Percentiles rank a stretch among this genome's conserved stretches.
phyloP scores from a whole-genome alignment of 495 filamentous ascomycete species.

The Penicillium angulare region DNA sequence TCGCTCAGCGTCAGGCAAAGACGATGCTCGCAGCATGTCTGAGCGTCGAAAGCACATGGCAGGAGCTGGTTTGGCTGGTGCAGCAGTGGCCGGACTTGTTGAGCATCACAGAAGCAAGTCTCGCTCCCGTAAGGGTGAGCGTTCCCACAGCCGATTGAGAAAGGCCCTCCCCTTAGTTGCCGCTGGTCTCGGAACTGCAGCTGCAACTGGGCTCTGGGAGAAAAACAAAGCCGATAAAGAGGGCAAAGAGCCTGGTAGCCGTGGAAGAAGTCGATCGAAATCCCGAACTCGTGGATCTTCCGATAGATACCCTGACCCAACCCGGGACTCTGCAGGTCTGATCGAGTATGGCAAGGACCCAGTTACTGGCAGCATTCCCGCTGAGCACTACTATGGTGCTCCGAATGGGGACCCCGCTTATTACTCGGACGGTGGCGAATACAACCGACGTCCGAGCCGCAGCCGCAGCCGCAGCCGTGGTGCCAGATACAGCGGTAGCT shows the following conservation, averaged over 20 bases:
- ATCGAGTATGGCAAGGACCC: conserved; percentile 79
- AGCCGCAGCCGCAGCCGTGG: conserved; percentile 40
- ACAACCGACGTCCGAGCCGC: conserved; percentile 20
- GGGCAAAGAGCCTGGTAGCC: conserved; percentile 45
- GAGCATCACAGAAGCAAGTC: conserved; percentile 75
- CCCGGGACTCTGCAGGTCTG: conserved; percentile 61
- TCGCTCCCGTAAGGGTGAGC: conserved; percentile 50
- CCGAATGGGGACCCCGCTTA: conserved; percentile 36
- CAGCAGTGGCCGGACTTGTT: conserved; percentile 72
- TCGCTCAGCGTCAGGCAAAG: conserved; percentile 22
- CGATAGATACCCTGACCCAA: conserved; percentile 55
- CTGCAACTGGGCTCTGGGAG: conserved; percentile 79
- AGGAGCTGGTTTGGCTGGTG: conserved; percentile 74
- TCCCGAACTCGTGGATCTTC: conserved; percentile 53
- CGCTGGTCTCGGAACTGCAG: conserved; percentile 75
- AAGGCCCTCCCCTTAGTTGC: conserved; percentile 66
- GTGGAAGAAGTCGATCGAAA: conserved; percentile 51
- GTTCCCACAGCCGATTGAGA: conserved; percentile 60
- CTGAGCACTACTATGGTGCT: conserved; percentile 51
- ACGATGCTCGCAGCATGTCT: conserved; percentile 49
- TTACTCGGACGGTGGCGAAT: conserved; percentile 43
- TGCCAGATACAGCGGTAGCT: conserved; percentile 36
- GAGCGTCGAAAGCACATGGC: conserved; percentile 69
- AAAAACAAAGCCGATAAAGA: conserved; percentile 67
- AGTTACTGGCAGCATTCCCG: conserved; percentile 52